Conservation (phyloP, 2,329 filamentous ascomycete species). For the Alternaria consortialis region DNA sequence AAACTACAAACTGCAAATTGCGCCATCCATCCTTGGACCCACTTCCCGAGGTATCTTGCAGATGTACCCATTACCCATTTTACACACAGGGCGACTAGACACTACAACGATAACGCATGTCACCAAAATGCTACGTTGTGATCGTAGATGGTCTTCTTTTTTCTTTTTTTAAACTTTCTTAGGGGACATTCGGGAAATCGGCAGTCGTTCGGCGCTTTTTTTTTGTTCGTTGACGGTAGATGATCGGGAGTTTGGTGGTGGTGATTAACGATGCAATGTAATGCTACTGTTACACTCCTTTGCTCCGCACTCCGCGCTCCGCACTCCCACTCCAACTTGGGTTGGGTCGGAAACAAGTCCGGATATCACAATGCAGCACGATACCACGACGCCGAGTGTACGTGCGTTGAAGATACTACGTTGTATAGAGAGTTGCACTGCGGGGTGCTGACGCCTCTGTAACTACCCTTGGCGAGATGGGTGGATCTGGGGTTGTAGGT, state of each 20-base stretch:
- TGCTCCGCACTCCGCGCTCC: not conserved
- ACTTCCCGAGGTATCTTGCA: not conserved
- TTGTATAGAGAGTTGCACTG: not conserved
- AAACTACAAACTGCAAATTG: conserved; percentile 1
- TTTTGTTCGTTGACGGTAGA: not conserved
- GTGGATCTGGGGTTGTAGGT: not conserved
- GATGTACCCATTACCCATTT: not conserved
- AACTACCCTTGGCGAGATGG: not conserved
- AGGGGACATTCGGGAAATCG: not conserved
- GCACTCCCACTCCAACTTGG: not conserved
- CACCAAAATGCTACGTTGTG: not conserved
- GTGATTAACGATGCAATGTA: conserved; percentile 4
- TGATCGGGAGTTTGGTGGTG: not conserved
- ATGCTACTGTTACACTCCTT: conserved; percentile 3
- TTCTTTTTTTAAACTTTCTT: not conserved
- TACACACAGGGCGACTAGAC: not conserved
- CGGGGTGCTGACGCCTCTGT: not conserved
- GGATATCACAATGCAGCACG: not conserved
- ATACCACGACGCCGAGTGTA: not conserved
- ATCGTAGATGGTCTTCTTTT: not conserved
- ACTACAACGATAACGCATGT: not conserved
- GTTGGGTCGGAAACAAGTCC: not conserved
- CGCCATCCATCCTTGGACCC: not conserved
- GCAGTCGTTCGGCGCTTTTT: not conserved
- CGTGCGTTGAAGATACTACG: not conserved